Base-by-base conservation (phyloP, 2,329 filamentous ascomycete species). In the Fusarium transvaalense region DNA sequence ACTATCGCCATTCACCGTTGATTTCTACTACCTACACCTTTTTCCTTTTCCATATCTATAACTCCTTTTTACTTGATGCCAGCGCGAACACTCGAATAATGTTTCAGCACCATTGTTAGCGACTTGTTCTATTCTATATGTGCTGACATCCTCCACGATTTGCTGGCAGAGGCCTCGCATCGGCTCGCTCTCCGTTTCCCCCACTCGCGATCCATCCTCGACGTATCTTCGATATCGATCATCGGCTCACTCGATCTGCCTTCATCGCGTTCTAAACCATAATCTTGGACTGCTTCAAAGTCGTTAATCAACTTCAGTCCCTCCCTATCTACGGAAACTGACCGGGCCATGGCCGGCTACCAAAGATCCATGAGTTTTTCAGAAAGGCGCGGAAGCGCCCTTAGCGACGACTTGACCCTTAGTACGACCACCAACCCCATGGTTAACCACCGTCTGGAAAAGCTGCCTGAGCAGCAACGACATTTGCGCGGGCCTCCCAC, bases 401-500 rank as follows among this genome's bases (percentile, higher is more conserved):
- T 87, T 52, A 82, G 79, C 75, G 88, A 89, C 61, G 88, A 89
- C 52, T 76, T 90, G 68, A 84, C 82, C 17, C 81, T 90, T 66
- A 82, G 83, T 64, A 85, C 83, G 47, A 80, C 83, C 46, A 80
- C 80, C 52, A 84, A 76, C 69, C 74, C 79, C 63, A 75, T 81
- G 61, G 75, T 83, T 56, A 81, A 81, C 72, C 81, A 83, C 37
- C 79, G 81, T 61, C 78, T 86, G 68, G 85, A 88, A 57, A 90
- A 90, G 78, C 71, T 78, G 68, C 75, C 77, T 19, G 76, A 78
- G 69, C 74, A 76, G 61, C 73, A 76, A 51, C 75, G 75, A 75
- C 86, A 70, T 43, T 71, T 81, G 42, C 80, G 87, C 76, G 88
- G 88, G 0, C 88, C 88, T 9, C 88, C 88, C 21, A 91, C 88